Evolutionary conservation across 768 basidiomycete genomes (phyloP).

Genomic region (Collybia nuda): DNA sequence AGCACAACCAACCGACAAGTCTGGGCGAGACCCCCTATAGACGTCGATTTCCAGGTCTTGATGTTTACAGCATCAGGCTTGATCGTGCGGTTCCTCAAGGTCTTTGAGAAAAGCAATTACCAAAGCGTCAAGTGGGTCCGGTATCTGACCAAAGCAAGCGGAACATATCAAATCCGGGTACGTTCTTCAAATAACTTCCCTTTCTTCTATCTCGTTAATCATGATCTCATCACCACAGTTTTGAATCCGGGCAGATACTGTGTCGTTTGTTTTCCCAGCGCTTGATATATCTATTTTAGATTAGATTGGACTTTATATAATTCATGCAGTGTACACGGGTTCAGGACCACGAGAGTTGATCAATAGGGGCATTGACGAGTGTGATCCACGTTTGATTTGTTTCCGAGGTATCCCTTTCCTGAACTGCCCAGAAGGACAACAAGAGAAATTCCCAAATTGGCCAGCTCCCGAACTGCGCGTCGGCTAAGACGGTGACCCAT

Average conservation of each 20-base stretch:
- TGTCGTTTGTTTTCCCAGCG: not conserved
- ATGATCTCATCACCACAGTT: not conserved
- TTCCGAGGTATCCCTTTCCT: too few species aligned
- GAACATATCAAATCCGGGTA: conserved; percentile 92
- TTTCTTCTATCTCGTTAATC: not conserved
- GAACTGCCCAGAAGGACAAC: too few species aligned
- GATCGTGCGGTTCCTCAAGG: conserved; percentile 95
- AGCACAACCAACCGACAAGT: conserved; percentile 91
- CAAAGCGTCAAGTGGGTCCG: conserved; percentile 96
- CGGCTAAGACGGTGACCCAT: not conserved
- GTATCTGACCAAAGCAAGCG: conserved; percentile 92
- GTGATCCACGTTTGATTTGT: too few species aligned
- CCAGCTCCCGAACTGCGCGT: not conserved
- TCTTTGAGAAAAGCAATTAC: conserved; percentile 95
- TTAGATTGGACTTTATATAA: not conserved
- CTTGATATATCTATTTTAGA: conserved; percentile 3
- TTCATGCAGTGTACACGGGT: not conserved
- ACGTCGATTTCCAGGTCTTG: conserved; percentile 97
- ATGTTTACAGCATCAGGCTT: conserved; percentile 98
- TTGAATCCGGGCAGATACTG: not conserved
- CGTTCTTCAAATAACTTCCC: conserved; percentile 28
- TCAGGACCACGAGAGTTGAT: not conserved
- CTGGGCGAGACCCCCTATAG: conserved; percentile 97
- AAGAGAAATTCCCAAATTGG: not conserved
- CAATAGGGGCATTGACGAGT: not conserved